Evolutionary conservation across 2,329 filamentous ascomycete genomes (phyloP), one percentile per base, ranked within the genome.

Genomic region (Phialocephala sp.): DNA sequence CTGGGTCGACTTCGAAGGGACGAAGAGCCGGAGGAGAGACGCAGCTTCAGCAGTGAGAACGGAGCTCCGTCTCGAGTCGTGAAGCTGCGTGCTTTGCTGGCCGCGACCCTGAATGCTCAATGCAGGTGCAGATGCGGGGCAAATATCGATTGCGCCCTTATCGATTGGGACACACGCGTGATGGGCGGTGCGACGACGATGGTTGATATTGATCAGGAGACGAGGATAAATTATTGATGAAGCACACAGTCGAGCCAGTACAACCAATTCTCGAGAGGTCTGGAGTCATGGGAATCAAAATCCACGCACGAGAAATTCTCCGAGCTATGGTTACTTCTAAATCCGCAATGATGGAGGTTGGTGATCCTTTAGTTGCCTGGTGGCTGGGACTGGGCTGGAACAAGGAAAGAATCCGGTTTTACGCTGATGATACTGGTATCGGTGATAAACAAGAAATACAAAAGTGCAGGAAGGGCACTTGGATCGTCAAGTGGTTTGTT

Each of bases 21-120:
- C 3, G n/a, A n/a, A 22, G 35, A 57, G n/a, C 2, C 9, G 15
- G 55, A 57, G 32, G 20, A 39, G 32, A 57, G 9, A n/a, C 20
- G 20, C 47, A 27, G n/a, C 55, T 37, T 3, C 35, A 35, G 50
- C 11, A 14, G 50, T 32, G 50, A 35, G 32, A 32, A 24, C 36
- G 37, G 14, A 55, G 35, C 52, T 20, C 35, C 9, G 55, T 37
- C 27, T 32, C 27, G 27, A 32, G 27, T 32, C 27, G 27, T 3
- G 27, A 32, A 6, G 27, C 14, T n/a, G 27, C 27, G 12, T 4
- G n/a, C 20, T 41, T 24, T 12, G 35, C 18, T 57, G 36, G 55
- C 52, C n/a, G 52, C 32, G 55, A 57, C 55, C 55, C 55, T 57
- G 55, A 57, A 57, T 57, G 52, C 36, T 22, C 20, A 57, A 57